Evolutionary conservation across 345 rosid genomes (phyloP).

Genomic region (Pseudoturritis turrita): DNA sequence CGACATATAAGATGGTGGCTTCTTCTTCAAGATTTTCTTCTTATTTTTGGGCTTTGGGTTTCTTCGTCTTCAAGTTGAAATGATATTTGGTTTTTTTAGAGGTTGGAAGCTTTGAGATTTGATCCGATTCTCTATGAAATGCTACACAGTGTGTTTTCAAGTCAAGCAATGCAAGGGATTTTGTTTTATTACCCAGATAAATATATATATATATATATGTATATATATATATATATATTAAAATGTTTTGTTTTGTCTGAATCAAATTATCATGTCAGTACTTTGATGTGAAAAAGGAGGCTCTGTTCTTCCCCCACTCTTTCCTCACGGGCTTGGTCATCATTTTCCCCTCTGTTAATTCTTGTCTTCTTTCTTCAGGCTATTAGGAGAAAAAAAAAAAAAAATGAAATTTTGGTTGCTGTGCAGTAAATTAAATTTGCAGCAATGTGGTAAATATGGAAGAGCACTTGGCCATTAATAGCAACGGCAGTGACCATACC

Average conservation of each 20-base stretch:
- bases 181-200: slow-evolving; percentile 18
- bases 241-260: slow-evolving; percentile 26
- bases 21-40: not conserved
- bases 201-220: not conserved
- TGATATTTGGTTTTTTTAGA: not conserved
- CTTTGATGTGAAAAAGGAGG: slow-evolving; percentile 34
- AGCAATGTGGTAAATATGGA: not conserved
- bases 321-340: slow-evolving; percentile 38
- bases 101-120: slow-evolving; percentile 3
- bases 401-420: not conserved
- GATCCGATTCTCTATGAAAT: slow-evolving; percentile 16
- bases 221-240: not conserved
- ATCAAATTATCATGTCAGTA: slow-evolving; percentile 34
- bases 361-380: slow-evolving; percentile 31
- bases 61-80: not conserved
- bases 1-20: not conserved
- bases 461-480: slow-evolving; percentile 20
- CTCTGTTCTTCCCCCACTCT: slow-evolving; percentile 35
- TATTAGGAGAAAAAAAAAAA: not conserved
- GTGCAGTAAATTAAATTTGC: slow-evolving; percentile 15
- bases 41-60: not conserved
- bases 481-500: slow-evolving; percentile 15
- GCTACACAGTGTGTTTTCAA: slow-evolving; percentile 22
- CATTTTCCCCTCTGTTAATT: slow-evolving; percentile 31
- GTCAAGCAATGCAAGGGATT: slow-evolving; percentile 14